Evolutionary conservation across 1,284 basidiomycete species (phyloP).

Genomic region (Xanthoconium separans): DNA sequence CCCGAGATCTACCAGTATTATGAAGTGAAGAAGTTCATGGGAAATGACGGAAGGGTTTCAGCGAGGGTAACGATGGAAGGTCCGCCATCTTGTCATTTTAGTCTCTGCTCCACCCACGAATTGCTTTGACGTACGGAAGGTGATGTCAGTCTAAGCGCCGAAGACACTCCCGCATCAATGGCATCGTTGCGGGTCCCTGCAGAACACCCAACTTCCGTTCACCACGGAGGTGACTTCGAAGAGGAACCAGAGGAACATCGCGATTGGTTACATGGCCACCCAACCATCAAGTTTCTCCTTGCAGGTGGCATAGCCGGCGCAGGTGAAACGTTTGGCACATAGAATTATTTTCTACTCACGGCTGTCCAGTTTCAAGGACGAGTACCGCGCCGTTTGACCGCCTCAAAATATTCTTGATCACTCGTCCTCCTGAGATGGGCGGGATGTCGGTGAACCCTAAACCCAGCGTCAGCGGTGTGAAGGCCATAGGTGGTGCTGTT

Average conservation of each 20-base stretch:
- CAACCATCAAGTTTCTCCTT: constrained; percentile 85
- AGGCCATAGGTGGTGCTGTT: constrained; percentile 73
- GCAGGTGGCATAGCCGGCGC: constrained; percentile 95
- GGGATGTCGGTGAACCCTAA: constrained; percentile 47
- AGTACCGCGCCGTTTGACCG: constrained; percentile 98
- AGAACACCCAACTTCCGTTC: constrained; percentile 37
- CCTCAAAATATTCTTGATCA: constrained; percentile 96
- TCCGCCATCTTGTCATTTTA: constrained; percentile 35
- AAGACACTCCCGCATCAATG: constrained; percentile 55
- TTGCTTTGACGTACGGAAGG: constrained; percentile 44
- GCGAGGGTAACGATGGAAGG: constrained; percentile 88
- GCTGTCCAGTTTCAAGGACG: constrained; percentile 77
- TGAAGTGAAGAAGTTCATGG: constrained; percentile 72
- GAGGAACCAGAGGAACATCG: constrained; percentile 67
- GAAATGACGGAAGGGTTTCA: constrained; percentile 74
- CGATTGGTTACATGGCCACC: constrained; percentile 65
- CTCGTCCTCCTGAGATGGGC: constrained; percentile 69
- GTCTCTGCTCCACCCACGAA: constrained; percentile 21
- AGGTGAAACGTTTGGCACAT: constrained; percentile 48
- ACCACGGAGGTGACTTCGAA: constrained; percentile 46
- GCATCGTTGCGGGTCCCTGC: constrained; percentile 18
- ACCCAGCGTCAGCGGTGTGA: constrained; percentile 56
- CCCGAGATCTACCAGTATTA: constrained; percentile 88
- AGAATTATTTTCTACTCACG: constrained; percentile 7
- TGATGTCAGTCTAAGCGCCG: constrained; percentile 71